phyloP scores from a whole-genome alignment of 371 early-diverging fungal genomes.

The Mucor irregularis region DNA sequence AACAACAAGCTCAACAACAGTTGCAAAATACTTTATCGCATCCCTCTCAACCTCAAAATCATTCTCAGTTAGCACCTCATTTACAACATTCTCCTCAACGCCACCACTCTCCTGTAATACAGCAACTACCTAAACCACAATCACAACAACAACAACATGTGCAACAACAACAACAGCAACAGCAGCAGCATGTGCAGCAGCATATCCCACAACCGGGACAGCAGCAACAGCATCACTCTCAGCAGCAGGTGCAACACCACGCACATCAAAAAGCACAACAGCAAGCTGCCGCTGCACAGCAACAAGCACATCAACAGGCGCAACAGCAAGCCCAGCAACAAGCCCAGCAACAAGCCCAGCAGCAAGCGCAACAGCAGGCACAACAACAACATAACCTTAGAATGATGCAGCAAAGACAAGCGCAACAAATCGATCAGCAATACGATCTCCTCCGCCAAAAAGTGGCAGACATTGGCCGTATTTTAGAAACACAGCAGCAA shows the following conservation, averaged over 20 bases:
- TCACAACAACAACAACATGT: not conserved
- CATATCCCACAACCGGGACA: not conserved
- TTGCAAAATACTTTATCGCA: not conserved
- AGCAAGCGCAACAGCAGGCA: conserved; percentile 12
- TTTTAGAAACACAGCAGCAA: conserved; percentile 37
- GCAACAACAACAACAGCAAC: not conserved
- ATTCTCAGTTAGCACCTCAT: conserved; percentile 2
- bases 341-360: conserved; percentile 12
- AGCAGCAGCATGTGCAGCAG: conserved; percentile 6
- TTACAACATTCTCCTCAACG: conserved; percentile 12
- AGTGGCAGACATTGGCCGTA: conserved; percentile 31
- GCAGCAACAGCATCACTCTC: conserved; percentile 3
- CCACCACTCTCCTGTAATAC: conserved; percentile 1
- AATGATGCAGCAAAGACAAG: conserved; percentile 23
- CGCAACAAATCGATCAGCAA: conserved; percentile 33
- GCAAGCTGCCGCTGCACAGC: conserved; percentile 1
- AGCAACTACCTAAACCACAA: conserved; percentile 1
- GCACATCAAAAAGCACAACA: conserved; percentile 3
- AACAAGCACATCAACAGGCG: conserved; percentile 11
- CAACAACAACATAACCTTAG: conserved; percentile 24
- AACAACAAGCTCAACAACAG: not conserved
- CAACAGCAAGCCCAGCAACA: conserved; percentile 15
- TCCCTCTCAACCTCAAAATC: conserved; percentile 1
- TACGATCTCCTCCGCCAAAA: conserved; percentile 38
- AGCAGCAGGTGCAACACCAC: conserved; percentile 2